Percentiles rank a stretch among this genome's conserved stretches.
These are phyloP conservation scores for Cytospora mali DNA, from an alignment of 2,329 filamentous ascomycete species.

Conservation along the genomic window DNA sequence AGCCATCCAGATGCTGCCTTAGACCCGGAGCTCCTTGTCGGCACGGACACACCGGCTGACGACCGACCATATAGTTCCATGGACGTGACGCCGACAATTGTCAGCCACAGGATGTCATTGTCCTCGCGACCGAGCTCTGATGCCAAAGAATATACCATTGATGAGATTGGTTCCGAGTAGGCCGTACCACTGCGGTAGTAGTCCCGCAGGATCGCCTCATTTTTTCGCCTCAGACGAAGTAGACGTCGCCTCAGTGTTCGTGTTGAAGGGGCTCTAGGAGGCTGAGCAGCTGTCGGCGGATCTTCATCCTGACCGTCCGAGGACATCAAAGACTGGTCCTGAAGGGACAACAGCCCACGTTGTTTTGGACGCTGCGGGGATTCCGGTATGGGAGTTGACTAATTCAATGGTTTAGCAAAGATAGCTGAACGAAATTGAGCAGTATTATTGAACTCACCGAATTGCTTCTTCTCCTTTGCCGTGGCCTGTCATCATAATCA, in stretches of 20 bases:
- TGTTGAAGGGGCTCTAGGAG: conserved; percentile 67
- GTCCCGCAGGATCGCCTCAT: conserved; percentile 73
- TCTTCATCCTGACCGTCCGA: conserved; percentile 52
- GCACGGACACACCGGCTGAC: conserved; percentile 73
- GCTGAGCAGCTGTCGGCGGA: conserved; percentile 61
- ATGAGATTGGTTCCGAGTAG: conserved; percentile 93
- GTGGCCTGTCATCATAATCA: conserved; percentile 74
- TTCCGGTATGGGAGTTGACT: conserved; percentile 68
- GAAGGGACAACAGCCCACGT: conserved; percentile 61
- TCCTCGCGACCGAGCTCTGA: conserved; percentile 95
- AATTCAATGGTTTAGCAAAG: conserved; percentile 44
- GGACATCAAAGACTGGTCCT: conserved; percentile 48
- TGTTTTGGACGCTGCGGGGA: conserved; percentile 64
- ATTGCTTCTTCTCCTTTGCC: conserved; percentile 83
- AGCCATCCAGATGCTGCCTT: conserved; percentile 72
- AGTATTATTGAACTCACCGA: conserved; percentile 59
- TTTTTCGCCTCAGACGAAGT: conserved; percentile 72
- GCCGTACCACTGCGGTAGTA: conserved; percentile 90
- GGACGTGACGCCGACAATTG: conserved; percentile 93
- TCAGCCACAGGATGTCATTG: conserved; percentile 92
- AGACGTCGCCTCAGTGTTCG: conserved; percentile 72
- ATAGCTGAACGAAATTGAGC: conserved; percentile 31
- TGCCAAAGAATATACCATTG: conserved; percentile 90
- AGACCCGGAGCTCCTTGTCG: conserved; percentile 57
- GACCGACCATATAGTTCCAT: conserved; percentile 89